Evolutionary conservation across 2,329 filamentous ascomycete genomes (phyloP), one percentile per base, ranked within the genome.

Genomic region (Clarireedia monteithiana): DNA sequence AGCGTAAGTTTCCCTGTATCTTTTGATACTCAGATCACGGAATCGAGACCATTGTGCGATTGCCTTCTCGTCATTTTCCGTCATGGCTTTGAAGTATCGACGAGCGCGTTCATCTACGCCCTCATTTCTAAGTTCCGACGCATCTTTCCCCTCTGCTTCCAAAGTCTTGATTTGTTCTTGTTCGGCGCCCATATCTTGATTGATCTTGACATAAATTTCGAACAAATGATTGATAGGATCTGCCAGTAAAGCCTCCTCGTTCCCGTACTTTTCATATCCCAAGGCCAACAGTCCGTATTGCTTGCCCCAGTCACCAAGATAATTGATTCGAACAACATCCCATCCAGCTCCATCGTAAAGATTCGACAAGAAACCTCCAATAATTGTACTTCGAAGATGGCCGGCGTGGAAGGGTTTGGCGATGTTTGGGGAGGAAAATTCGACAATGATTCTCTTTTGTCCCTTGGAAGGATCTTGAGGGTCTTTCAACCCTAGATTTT

Each of bases 391-490:
- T 64, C 86, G 78, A 63, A 91, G 74, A 73, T 91, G 86, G 5
- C 84, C 84, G 23, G 84, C 85, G 66, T 88, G 84, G 71, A 91
- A 90, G 23, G 85, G 88, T 73, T 92, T 92, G 47, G 89, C 89
- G 58, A 94, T 91, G 69, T 94, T 94, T 50, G 89, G 89, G 6
- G 86, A 91, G 6, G 86, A 90, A 71, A 92, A 94, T 67, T 94
- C 89, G 64, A 94, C 80, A 51, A 94, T 81, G 46, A 85, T 77
- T 65, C 70, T 73, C 65, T 75, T 77, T 59, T 64, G 64, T 30
- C 73, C 73, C 46, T 73, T 70, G 12, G 69, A 77, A 6, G 82
- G 77, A 66, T 89, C 79, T 23, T 75, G 73, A 39, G 80, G 77
- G 66, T 90, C 83, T 61, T 77, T 78, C 38, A 85, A 73, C 6